Percentiles rank a stretch among this genome's conserved stretches.
Evolutionary conservation across 2,329 filamentous ascomycete genomes (phyloP).

Genomic region (Aureobasidium sp.): DNA sequence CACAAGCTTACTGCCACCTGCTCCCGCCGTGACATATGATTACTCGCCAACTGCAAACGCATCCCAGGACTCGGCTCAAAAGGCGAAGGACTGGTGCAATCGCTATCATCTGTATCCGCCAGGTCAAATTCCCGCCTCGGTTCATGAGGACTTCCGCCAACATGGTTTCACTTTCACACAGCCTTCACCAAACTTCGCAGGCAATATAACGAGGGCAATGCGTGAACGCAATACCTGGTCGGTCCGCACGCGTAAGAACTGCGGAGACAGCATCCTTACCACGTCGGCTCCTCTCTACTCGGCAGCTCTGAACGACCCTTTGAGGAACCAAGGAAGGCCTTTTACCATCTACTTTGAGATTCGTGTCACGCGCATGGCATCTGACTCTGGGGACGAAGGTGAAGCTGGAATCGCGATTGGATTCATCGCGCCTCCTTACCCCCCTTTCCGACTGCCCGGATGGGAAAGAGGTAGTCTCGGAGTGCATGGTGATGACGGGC

Average conservation of each 20-base stretch:
- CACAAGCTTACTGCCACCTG: conserved; percentile 62
- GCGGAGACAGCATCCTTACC: conserved; percentile 55
- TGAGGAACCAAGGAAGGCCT: conserved; percentile 37
- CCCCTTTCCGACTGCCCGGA: conserved; percentile 66
- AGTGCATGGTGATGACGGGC: conserved; percentile 74
- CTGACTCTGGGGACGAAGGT: conserved; percentile 28
- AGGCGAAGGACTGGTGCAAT: conserved; percentile 57
- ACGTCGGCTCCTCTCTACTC: conserved; percentile 63
- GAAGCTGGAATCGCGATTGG: conserved; percentile 57
- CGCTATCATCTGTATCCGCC: conserved; percentile 51
- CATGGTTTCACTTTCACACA: conserved; percentile 39
- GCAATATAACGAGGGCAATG: conserved; percentile 25
- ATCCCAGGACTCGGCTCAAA: conserved; percentile 51
- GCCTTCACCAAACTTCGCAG: conserved; percentile 33
- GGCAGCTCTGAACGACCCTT: conserved; percentile 44
- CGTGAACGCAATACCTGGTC: conserved; percentile 29
- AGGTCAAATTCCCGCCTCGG: conserved; percentile 24
- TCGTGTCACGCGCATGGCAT: conserved; percentile 38
- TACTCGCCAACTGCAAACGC: conserved; percentile 62
- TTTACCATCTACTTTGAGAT: conserved; percentile 67
- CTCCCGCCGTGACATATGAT: conserved; percentile 59
- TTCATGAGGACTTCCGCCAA: not conserved
- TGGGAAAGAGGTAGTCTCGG: conserved; percentile 70
- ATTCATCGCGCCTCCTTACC: conserved; percentile 65
- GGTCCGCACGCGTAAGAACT: conserved; percentile 26